Percentiles rank a stretch among this genome's conserved stretches.
Conservation (phyloP, 495 filamentous ascomycete genomes). For the Aspergillus leporis region DNA sequence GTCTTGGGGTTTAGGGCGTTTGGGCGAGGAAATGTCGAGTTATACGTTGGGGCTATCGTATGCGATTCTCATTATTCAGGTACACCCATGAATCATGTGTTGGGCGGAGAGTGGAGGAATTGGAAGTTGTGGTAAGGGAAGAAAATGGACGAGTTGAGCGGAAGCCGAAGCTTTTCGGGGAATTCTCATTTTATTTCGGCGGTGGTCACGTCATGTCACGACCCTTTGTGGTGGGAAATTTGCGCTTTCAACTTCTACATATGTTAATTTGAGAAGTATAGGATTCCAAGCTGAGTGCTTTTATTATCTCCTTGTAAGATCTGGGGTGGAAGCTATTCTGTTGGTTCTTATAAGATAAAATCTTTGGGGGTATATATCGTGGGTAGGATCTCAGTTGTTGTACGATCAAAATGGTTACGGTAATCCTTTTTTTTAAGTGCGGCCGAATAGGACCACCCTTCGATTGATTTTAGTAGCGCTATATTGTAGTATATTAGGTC, state of each 20-base stretch:
- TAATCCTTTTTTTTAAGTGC: too few relatives aligned
- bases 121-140: not conserved
- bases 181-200: conserved; percentile 6
- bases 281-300: not conserved
- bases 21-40: not conserved
- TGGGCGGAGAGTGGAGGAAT: not conserved
- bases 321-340: too few relatives aligned
- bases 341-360: too few relatives aligned
- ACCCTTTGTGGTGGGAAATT: not conserved
- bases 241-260: not conserved
- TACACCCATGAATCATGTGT: not conserved
- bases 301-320: not conserved
- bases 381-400: too few relatives aligned
- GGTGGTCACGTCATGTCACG: conserved; percentile 20
- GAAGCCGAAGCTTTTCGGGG: conserved; percentile 23
- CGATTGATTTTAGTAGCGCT: not conserved
- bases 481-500: not conserved
- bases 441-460: too few relatives aligned
- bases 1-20: not conserved
- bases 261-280: not conserved
- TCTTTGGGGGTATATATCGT: too few relatives aligned
- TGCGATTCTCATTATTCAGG: not conserved
- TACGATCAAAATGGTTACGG: too few relatives aligned
- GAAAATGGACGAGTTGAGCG: not conserved
- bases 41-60: not conserved